Evolutionary conservation across 2,329 filamentous ascomycete species (phyloP).

Genomic region (Paecilomyces sp.): DNA sequence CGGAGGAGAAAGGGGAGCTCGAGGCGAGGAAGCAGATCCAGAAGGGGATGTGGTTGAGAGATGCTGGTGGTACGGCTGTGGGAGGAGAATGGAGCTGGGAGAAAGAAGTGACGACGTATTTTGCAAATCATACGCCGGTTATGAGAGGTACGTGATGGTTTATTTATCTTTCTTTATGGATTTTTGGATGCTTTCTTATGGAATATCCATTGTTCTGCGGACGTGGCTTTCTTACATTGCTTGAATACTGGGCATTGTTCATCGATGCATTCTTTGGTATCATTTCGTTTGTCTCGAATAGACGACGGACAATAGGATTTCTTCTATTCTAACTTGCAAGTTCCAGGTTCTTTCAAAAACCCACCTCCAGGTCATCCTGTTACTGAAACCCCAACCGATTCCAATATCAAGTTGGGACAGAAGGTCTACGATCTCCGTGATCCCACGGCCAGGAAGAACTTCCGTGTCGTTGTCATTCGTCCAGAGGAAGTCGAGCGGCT

Average conservation of each 20-base stretch:
- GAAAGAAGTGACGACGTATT: slow-evolving; percentile 75
- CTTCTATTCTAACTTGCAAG: slow-evolving; percentile 5
- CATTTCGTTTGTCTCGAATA: not conserved
- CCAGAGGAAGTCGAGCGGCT: slow-evolving; percentile 70
- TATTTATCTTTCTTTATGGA: not conserved
- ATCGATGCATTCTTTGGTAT: not conserved
- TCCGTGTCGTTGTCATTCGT: slow-evolving; percentile 79
- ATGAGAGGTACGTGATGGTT: slow-evolving; percentile 57
- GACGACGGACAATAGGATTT: not conserved
- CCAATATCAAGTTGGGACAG: slow-evolving; percentile 47
- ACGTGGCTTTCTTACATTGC: not conserved
- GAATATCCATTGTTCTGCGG: not conserved
- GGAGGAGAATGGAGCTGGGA: slow-evolving; percentile 64
- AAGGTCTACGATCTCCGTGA: slow-evolving; percentile 68
- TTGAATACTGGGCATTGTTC: not conserved
- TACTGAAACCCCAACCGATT: slow-evolving; percentile 42
- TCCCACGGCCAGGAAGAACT: slow-evolving; percentile 61
- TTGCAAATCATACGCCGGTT: slow-evolving; percentile 76
- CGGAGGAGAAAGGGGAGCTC: slow-evolving; percentile 45
- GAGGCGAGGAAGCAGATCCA: slow-evolving; percentile 49
- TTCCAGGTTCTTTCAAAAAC: slow-evolving; percentile 60
- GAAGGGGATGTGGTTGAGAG: slow-evolving; percentile 46
- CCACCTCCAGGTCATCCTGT: slow-evolving; percentile 61
- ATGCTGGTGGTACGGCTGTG: slow-evolving; percentile 27
- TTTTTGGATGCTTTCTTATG: not conserved